Evolutionary conservation across 2,329 filamentous ascomycete species (phyloP).

Genomic region (Emericellopsis atlantica): DNA sequence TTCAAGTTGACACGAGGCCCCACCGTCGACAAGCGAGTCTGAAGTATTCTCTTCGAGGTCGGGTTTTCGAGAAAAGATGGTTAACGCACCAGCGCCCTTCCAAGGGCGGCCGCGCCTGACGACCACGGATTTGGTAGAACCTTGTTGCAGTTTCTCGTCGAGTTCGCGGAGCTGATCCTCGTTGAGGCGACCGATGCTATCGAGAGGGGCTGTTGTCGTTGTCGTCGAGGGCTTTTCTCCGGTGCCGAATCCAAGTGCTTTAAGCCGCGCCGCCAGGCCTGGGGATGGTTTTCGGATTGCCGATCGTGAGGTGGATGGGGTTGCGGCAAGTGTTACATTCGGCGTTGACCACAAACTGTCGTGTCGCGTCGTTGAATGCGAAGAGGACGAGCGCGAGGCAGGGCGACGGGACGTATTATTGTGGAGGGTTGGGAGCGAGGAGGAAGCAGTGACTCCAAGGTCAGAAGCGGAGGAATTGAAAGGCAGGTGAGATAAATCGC

Average conservation of each 20-base stretch:
- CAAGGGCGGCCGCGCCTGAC: constrained; percentile 59
- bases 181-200: constrained; percentile 53
- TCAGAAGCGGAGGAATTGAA: constrained; percentile 3
- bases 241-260: constrained; percentile 48
- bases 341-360: too few species aligned
- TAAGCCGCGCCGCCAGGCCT: constrained; percentile 51
- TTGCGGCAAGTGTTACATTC: constrained; percentile 1
- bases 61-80: constrained; percentile 26
- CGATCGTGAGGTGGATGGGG: constrained; percentile 13
- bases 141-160: constrained; percentile 52
- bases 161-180: constrained; percentile 58
- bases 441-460: not conserved
- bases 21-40: not conserved
- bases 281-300: constrained; percentile 46
- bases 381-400: not conserved
- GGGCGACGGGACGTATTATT: not conserved
- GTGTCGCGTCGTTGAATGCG: not conserved
- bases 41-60: not conserved
- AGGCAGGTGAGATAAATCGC: constrained; percentile 23
- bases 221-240: constrained; percentile 20
- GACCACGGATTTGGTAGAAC: constrained; percentile 35
- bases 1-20: not conserved
- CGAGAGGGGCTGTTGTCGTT: constrained; percentile 15
- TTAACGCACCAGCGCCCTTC: constrained; percentile 46
- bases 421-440: too few species aligned